Evolutionary conservation across 2,329 filamentous ascomycete species (phyloP), one percentile per base, ranked within the genome.

Genomic region (Talaromyces atroroseus): DNA sequence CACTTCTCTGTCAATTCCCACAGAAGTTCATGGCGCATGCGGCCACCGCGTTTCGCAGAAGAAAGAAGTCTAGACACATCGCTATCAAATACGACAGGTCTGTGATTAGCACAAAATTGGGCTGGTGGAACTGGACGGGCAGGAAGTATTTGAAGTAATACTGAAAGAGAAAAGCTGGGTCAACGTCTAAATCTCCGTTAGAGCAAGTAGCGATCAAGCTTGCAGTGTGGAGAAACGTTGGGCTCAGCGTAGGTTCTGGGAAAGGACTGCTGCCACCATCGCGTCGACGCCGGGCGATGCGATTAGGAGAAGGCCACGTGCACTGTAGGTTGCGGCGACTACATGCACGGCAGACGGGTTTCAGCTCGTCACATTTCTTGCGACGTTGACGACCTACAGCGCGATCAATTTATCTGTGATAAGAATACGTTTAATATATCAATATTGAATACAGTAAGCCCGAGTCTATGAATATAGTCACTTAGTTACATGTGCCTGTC

Each of bases 251-350:
- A 14, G 40, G 20, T 21, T 44, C 40, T 12, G 40, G 40, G 18
- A 44, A 44, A 21, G 40, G 20, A 20, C 40, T 21, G 20, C 23
- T 44, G 40, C 40, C 4, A 21, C 14, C 18, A 21, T 23, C 40
- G 18, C 11, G 18, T 20, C 40, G 40, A 44, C 40, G 40, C 8
- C 40, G 40, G 40, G 21, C 40, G n/a, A 44, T 23, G 40, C 40
- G 40, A 23, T 44, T 44, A 12, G 40, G 20, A 44, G 24, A 48
- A 2, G 46, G 70, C 69, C 4, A 76, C 80, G 24, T 20, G 24
- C 46, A 48, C 26, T 48, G 23, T 21, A 48, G 16, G 16, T 32
- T 29, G 23, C 26, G 12, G 1, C 14, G 46, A n/a, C n/a, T 26
- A 48, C 46, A 48, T 18, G 46, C 23, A n/a, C 16, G 26, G n/a